A percentile compares a stretch with the other conserved stretches of the same genome.
phyloP scores from a whole-genome alignment of 371 early-diverging fungal genomes.

The Mucor irregularis region DNA sequence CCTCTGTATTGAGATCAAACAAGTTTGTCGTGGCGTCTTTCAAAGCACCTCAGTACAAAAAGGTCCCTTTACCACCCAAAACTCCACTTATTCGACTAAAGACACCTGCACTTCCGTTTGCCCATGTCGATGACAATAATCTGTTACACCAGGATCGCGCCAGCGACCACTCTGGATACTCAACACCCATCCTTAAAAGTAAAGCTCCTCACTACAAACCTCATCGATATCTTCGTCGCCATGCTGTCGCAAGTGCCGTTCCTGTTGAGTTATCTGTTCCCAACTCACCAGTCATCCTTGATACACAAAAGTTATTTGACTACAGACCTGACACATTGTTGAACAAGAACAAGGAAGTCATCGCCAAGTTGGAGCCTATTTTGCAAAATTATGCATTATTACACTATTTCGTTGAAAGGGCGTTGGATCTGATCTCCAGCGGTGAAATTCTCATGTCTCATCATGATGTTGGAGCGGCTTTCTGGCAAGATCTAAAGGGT shows the following conservation, averaged over 20 bases:
- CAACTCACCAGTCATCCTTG: background rate
- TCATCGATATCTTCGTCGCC: conserved; percentile 17
- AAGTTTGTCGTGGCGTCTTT: conserved; percentile 49
- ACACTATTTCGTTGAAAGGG: conserved; percentile 51
- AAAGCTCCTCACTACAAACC: conserved; percentile 4
- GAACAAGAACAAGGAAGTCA: conserved; percentile 26
- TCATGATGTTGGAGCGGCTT: conserved; percentile 48
- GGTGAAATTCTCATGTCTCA: conserved; percentile 59
- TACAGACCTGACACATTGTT: conserved; percentile 31
- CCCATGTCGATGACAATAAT: conserved; percentile 1
- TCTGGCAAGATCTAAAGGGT: conserved; percentile 34
- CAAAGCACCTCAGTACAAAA: conserved; percentile 34
- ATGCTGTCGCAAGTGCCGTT: background rate
- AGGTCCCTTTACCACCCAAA: background rate
- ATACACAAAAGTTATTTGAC: conserved; percentile 14
- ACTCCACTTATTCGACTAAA: conserved; percentile 3
- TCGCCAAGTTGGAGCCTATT: conserved; percentile 17
- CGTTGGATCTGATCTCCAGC: conserved; percentile 47
- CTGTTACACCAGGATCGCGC: background rate
- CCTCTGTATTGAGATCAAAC: conserved; percentile 48
- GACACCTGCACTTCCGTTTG: background rate
- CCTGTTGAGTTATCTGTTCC: background rate
- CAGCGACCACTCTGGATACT: conserved; percentile 10
- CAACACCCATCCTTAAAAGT: conserved; percentile 7
- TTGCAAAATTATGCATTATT: conserved; percentile 36